Evolutionary conservation across 108 stramenopile genomes (phyloP).

Genomic region (Cyclotella atomus): DNA sequence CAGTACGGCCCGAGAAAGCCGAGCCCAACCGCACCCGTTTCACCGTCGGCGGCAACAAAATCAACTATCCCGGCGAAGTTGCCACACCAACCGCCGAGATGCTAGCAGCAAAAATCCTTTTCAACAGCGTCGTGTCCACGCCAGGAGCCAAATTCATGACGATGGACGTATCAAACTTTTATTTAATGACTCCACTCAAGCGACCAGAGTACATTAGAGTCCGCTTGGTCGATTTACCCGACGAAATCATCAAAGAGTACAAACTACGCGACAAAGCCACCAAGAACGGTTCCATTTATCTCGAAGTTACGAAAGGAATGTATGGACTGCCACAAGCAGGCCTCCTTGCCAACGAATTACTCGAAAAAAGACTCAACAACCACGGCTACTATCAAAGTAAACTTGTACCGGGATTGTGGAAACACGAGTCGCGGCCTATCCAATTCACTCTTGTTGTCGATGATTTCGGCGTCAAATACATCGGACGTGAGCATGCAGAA

Average conservation of each 20-base stretch:
- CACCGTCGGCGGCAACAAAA: conserved; percentile 48
- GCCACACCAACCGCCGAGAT: conserved; percentile 43
- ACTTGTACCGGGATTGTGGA: conserved; percentile 11
- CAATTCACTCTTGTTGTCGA: conserved; percentile 8
- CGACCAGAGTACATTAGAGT: conserved; percentile 42
- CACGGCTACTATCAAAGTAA: conserved; percentile 6
- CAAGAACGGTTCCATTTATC: too few species aligned
- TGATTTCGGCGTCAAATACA: conserved; percentile 18
- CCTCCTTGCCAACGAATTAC: neutral
- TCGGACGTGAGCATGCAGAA: neutral
- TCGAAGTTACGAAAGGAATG: too few species aligned
- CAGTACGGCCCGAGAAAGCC: conserved; percentile 38
- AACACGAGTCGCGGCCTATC: neutral
- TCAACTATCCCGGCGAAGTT: conserved; percentile 36
- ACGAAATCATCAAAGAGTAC: conserved; percentile 37
- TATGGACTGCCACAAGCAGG: too few species aligned
- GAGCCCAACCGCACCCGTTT: conserved; percentile 39
- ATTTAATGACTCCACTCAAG: conserved; percentile 9
- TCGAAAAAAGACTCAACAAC: conserved; percentile 7
- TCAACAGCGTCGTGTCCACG: conserved; percentile 57
- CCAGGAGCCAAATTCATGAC: conserved; percentile 31
- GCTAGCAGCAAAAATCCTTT: conserved; percentile 43
- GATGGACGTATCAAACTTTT: conserved; percentile 51
- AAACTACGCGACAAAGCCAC: conserved; percentile 14
- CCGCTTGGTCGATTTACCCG: conserved; percentile 18